Base-by-base conservation (phyloP, 148 eudicot genomes). In the Heliosperma pusillum region DNA sequence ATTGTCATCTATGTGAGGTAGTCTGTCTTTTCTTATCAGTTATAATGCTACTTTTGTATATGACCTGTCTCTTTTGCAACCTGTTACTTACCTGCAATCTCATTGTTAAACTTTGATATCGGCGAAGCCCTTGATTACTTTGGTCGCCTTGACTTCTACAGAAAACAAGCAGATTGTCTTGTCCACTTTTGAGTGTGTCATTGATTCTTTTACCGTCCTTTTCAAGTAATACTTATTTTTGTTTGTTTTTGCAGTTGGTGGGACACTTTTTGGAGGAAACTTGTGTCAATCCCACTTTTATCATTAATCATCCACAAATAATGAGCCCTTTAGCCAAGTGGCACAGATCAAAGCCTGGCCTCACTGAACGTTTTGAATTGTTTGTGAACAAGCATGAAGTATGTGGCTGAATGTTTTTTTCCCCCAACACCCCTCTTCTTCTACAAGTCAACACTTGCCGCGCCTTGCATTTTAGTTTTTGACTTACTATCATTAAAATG, bases 311-410 rank as follows among this genome's bases (percentile, higher is more conserved):
- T 80, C 98, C 98, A 21, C 90, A 93, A 86, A 91, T 93, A 62
- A 93, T 93, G 98, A 90, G 96, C 75, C 98, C 98, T 21, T 79
- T 94, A 77, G 98, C 98, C n/a, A 94, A 94, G 82, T 94, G 97
- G 97, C 98, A 94, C 81, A 85, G 98, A 82, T 89, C 97, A n/a
- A 87, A 78, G 72, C 93, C 96, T 44, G 92, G 96, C 65, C 78
- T 91, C 72, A 94, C 98, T 27, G 98, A 94, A 74, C 89, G 98
- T 26, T 94, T 94, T 65, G 97, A 94, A 73, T 77, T 91, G 80
- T 91, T 94, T 81, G 60, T 94, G 81, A 91, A 91, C 93, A 94
- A 91, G 85, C 97, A 86, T 67, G 98, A 94, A 75, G 98, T 91
- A 82, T 76, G 80, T 78, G 58, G 66, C 73, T 73, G 12, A 73